Base-by-base conservation (phyloP, 1,284 basidiomycete genomes). In the Schizophyllum amplum region DNA sequence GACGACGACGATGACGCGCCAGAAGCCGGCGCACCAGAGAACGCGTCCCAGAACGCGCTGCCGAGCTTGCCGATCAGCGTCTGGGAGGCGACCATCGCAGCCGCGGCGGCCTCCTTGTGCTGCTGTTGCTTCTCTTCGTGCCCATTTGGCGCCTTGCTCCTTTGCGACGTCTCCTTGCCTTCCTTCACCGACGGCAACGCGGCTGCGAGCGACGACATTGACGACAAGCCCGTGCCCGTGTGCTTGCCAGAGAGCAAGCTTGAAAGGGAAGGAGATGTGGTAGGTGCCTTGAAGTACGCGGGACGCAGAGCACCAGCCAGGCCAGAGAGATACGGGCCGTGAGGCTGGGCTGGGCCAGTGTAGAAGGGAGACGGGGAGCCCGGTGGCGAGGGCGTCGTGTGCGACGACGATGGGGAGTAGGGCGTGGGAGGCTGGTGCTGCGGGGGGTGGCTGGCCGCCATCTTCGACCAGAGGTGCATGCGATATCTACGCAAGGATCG, bases 401-500 rank as follows among this genome's bases (percentile, higher is more conserved):
- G 67, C 63, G 48, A 50, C 24, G 48, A 50, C 15, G 24, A 21
- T 11, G 48, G 24, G 48, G 21, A 24, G 24, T 50, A 50, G 13
- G 48, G 48, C 24, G 48, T 21, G 15, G 20, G 15, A 20, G 48
- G 70, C 23, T 68, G 67, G 53, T 76, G 75, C 26, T 69, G 73
- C 4, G 55, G 54, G 52, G 69, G 64, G 3, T 73, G 72, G 53
- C 74, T 73, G 2, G 76, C 70, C 0, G 89, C 89, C 80, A 94
- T 87, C 70, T 86, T 83, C 42, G 83, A 82, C 92, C 91, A 94
- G 1, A 94, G 76, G 64, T 94, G 92, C 87, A 92, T 91, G 33
- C 92, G 81, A 65, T 86, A 82, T 11, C 80, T 82, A 58, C 51
- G 26, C 54, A 25, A 20, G 59, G 20, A 25, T 22, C 22, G n/a